Evolutionary conservation across 208 protist species (phyloP).

Genomic region (Tritrichomonas musculus): DNA sequence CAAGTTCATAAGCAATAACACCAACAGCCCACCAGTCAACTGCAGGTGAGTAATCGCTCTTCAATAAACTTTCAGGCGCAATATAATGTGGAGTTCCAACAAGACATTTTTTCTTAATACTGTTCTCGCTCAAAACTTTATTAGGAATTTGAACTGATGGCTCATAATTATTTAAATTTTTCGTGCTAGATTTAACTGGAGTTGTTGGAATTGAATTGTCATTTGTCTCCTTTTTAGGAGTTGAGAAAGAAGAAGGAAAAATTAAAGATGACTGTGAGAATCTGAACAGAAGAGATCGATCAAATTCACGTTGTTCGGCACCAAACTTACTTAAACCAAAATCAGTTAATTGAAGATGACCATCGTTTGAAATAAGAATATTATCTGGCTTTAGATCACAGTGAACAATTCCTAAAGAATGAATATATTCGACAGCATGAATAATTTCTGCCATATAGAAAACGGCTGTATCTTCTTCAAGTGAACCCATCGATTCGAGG

Average conservation of each 20-base stretch:
- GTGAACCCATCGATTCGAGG: neutral
- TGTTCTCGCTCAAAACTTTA: too few species aligned
- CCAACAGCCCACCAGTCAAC: slow-evolving; percentile 57
- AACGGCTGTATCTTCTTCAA: slow-evolving; percentile 3
- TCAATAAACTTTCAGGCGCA: slow-evolving; percentile 57
- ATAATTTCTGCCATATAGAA: slow-evolving; percentile 8
- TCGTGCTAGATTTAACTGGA: too few species aligned
- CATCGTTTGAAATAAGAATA: neutral
- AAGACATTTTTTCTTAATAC: neutral
- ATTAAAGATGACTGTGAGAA: neutral
- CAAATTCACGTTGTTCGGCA: neutral
- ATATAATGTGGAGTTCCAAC: slow-evolving; percentile 63
- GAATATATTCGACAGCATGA: neutral
- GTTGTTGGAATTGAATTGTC: too few species aligned
- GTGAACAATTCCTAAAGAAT: slow-evolving; percentile 18
- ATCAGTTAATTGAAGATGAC: slow-evolving; percentile 9
- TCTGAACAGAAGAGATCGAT: neutral
- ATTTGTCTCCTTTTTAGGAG: neutral
- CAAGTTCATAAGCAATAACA: slow-evolving; percentile 52
- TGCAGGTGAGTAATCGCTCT: slow-evolving; percentile 53
- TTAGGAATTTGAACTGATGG: too few species aligned
- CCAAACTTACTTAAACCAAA: slow-evolving; percentile 4
- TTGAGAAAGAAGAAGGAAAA: too few species aligned
- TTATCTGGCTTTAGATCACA: slow-evolving; percentile 19
- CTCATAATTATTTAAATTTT: too few species aligned